Base-by-base conservation (phyloP, 352 stramenopile genomes). In the Phytophthora pisi region DNA sequence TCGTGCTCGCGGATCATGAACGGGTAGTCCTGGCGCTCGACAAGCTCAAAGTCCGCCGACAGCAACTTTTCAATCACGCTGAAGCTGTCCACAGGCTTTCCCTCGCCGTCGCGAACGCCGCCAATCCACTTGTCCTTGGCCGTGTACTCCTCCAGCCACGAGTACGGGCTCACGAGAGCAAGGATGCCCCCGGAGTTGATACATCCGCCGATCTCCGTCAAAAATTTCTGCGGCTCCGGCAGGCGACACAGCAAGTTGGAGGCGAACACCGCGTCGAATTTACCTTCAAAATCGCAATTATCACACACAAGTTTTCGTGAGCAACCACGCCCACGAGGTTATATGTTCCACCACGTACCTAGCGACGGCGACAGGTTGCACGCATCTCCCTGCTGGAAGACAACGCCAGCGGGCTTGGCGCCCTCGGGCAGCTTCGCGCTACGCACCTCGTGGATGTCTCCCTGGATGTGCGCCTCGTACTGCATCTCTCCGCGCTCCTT, bases 101-200 rank as follows among this genome's bases (percentile, higher is more conserved):
- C 78, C 16, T 84, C 57, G 4, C 57, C 66, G 36, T 84, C 79
- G 2, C 75, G 63, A 13, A 79, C 70, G 10, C 69, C 90, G 13
- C 89, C 90, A 61, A 97, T 91, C 90, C 90, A 97, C 56, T 96
- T 86, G 36, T 93, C 79, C 58, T 90, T 88, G n/a, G 83, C 70
- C 7, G 97, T 99, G 80, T 98, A 99, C 68, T 99, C 94, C 63
- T 97, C 88, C 52, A 99, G 76, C 97, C 97, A 99, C 55, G 92
- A 98, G 78, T 98, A 99, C 30, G 97, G 97, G 23, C 95, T 98
- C 26, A 98, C 89, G 56, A 99, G 88, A 4, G 98, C 93, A 31
- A 99, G 85, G 58, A 98, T 82, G 16, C 97, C 97, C 43, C 86
- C 93, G 36, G 88, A 80, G 40, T 96, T 93, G 15, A 99, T 81